phyloP scores from a whole-genome alignment of 2,329 filamentous ascomycete genomes.

The Calcarisporium arbuscula region DNA sequence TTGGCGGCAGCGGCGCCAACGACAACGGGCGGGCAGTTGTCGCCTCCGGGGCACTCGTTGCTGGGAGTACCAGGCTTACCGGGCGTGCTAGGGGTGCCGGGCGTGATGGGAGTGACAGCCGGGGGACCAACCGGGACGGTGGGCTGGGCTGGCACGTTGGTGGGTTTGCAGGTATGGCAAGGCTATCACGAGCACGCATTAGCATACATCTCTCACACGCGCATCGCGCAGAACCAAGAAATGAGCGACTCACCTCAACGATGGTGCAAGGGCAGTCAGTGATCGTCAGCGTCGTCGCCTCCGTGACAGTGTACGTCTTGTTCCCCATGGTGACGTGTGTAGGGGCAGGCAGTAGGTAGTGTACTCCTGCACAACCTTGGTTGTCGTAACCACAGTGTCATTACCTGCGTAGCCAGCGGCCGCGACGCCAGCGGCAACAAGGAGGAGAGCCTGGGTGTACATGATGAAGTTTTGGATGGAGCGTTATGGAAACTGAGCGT shows the following conservation, averaged over 20 bases:
- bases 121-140: neutral
- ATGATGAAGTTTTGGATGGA: no score
- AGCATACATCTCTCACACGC: neutral
- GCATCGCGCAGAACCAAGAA: neutral
- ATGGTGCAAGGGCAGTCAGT: constrained; percentile 48
- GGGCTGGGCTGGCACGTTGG: constrained; percentile 10
- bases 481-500: constrained; percentile 17
- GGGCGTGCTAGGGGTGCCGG: neutral
- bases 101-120: neutral
- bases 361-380: constrained; percentile 28
- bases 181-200: constrained; percentile 3
- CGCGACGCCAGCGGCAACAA: constrained; percentile 14
- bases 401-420: constrained; percentile 10
- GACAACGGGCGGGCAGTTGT: constrained; percentile 7
- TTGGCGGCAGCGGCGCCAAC: constrained; percentile 12
- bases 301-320: constrained; percentile 47
- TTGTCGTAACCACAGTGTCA: constrained; percentile 21
- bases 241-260: constrained; percentile 22
- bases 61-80: neutral
- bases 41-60: neutral
- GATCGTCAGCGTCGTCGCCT: constrained; percentile 49
- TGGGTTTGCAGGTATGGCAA: constrained; percentile 7
- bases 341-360: constrained; percentile 39
- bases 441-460: constrained; percentile 17
- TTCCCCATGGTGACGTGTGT: constrained; percentile 45